These are phyloP conservation scores for Alternaria burnsii DNA, from an alignment of 2,329 filamentous ascomycete species.

Conservation along the genomic window DNA sequence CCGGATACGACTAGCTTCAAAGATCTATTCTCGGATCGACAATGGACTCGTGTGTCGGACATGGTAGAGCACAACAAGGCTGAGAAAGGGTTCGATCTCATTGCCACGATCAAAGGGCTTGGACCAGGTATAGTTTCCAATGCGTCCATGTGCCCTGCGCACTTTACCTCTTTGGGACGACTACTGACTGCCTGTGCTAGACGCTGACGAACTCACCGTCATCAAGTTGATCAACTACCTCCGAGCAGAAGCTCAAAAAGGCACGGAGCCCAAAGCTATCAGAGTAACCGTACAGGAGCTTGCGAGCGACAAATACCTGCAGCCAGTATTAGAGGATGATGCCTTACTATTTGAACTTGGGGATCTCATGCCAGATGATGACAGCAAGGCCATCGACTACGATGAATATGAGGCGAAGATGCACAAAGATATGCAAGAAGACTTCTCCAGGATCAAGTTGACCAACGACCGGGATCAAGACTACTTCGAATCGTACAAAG, in stretches of 20 bases:
- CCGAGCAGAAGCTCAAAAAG: conserved; percentile 52
- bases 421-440: conserved; percentile 50
- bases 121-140: conserved; percentile 35
- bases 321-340: conserved; percentile 88
- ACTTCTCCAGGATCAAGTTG: conserved; percentile 39
- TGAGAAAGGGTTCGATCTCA: conserved; percentile 41
- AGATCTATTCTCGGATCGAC: conserved; percentile 47
- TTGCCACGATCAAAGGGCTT: conserved; percentile 37
- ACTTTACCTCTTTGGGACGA: conserved; percentile 26
- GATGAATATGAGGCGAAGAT: conserved; percentile 51
- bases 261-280: conserved; percentile 53
- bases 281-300: conserved; percentile 69
- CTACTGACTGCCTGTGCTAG: conserved; percentile 30
- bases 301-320: conserved; percentile 80
- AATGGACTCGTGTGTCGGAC: conserved; percentile 37
- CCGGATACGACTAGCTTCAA: conserved; percentile 48
- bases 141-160: neutral
- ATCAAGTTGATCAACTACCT: conserved; percentile 59
- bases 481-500: conserved; percentile 71
- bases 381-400: conserved; percentile 42
- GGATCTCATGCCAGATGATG: conserved; percentile 64
- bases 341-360: conserved; percentile 87
- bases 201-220: conserved; percentile 43
- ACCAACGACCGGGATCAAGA: conserved; percentile 62
- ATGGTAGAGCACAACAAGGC: conserved; percentile 41